A percentile compares a stretch with the other conserved stretches of the same genome.
These are phyloP conservation scores for Boechera retrofracta DNA, from an alignment of 345 rosid species.

Conservation along the genomic window DNA sequence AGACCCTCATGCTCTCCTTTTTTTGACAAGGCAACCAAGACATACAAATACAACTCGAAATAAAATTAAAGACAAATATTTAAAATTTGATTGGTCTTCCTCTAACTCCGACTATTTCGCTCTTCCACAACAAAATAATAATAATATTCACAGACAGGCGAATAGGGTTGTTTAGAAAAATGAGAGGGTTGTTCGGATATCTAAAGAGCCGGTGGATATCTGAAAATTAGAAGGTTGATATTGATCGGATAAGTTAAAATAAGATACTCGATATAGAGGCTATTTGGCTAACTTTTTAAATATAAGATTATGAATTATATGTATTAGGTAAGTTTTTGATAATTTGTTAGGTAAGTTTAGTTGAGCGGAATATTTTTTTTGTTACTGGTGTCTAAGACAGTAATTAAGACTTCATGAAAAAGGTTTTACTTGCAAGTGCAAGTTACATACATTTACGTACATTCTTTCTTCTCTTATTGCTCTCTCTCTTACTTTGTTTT, in stretches of 20 bases:
- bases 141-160: not conserved
- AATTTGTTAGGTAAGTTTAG: slow-evolving; percentile 34
- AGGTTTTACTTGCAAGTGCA: not conserved
- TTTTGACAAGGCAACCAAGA: too few species aligned
- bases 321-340: not conserved
- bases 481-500: not conserved
- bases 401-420: not conserved
- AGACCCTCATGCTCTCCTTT: too few species aligned
- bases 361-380: slow-evolving; percentile 1
- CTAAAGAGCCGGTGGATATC: too few species aligned
- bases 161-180: not conserved
- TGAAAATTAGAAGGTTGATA: too few species aligned
- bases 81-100: not conserved
- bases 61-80: too few species aligned
- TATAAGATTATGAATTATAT: too few species aligned
- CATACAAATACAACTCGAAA: too few species aligned
- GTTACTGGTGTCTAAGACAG: not conserved
- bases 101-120: not conserved
- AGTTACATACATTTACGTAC: not conserved
- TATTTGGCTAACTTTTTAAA: too few species aligned
- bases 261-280: too few species aligned
- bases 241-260: not conserved
- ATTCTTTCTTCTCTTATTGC: too few species aligned
- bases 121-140: not conserved
- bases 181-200: not conserved